Base-by-base conservation (phyloP, 2,329 filamentous ascomycete species). In the Diaporthe citrichinensis region DNA sequence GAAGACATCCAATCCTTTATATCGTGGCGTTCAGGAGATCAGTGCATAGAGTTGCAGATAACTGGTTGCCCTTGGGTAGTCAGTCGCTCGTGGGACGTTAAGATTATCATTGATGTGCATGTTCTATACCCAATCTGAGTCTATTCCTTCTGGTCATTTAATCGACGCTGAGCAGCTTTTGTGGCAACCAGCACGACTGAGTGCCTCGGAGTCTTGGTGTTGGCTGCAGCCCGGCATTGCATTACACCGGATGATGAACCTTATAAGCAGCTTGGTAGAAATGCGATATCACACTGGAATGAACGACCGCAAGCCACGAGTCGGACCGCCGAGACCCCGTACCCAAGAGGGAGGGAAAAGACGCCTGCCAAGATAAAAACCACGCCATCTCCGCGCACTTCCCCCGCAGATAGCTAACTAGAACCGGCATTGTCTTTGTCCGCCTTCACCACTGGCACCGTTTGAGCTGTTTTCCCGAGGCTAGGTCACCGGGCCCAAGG, bases 351-450 rank as follows among this genome's bases (percentile, higher is more conserved):
- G 34, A 12, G 9, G 25, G 17, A 0, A n/a, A n/a, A 2, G 8
- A 2, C 9, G 7, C 8, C 9, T 46, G 59, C 59, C 59, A 46
- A 65, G 59, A 23, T 5, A 17, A 8, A 65, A 65, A 65, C 41
- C 61, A 49, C 61, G 41, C 61, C 61, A 65, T 65, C 25, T 34
- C 61, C 41, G 39, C 61, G 61, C 39, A 23, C 17, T 7, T 31
- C 61, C 61, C 61, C 61, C 58, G 41, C 61, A 65, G 61, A 65
- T 34, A 17, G 8, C 7, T 7, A 28, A 23, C n/a, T 5, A 46
- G 1, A 0, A 20, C 61, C 61, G 61, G 61, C 25, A 49, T 65
- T 65, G 61, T 65, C 61, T 65, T 49, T 65, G 39, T 65, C 61
- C 61, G 61, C 25, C 8, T 15, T 31, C 25, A 31, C 17, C 12